These are phyloP conservation scores for Peronospora farinosa DNA, from an alignment of 352 stramenopile species.

Conservation along the genomic window DNA sequence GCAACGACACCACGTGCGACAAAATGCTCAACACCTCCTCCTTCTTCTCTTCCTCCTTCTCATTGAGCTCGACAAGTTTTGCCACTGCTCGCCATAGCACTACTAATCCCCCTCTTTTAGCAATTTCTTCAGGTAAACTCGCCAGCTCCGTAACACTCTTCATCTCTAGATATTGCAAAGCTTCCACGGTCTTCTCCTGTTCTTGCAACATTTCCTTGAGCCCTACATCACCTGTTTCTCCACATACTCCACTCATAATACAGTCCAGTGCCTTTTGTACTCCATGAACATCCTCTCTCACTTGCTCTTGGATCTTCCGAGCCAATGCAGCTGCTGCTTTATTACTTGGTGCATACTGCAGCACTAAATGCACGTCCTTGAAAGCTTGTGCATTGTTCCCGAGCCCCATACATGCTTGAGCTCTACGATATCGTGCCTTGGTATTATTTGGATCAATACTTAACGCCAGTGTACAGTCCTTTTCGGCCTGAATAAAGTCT, in stretches of 20 bases:
- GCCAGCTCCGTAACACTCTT: constrained; percentile 55
- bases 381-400: constrained; percentile 65
- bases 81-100: constrained; percentile 47
- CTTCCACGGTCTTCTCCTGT: constrained; percentile 46
- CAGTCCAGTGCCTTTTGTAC: constrained; percentile 74
- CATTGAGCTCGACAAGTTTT: constrained; percentile 29
- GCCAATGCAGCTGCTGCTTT: constrained; percentile 63
- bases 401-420: constrained; percentile 61
- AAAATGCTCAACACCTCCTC: constrained; percentile 30
- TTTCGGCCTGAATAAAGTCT: constrained; percentile 44
- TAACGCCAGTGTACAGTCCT: constrained; percentile 53
- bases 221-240: constrained; percentile 8
- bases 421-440: constrained; percentile 74
- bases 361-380: constrained; percentile 59
- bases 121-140: constrained; percentile 49
- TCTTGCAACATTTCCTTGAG: constrained; percentile 25
- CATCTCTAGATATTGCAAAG: constrained; percentile 71
- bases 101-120: constrained; percentile 43
- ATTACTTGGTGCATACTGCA: constrained; percentile 68
- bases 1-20: constrained; percentile 40
- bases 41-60: constrained; percentile 8
- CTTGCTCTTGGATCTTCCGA: constrained; percentile 67
- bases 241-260: constrained; percentile 30
- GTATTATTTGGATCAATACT: constrained; percentile 46
- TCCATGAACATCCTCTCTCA: constrained; percentile 66